phyloP scores from a whole-genome alignment of 208 protist species.

The Trypanosoma boissoni region DNA sequence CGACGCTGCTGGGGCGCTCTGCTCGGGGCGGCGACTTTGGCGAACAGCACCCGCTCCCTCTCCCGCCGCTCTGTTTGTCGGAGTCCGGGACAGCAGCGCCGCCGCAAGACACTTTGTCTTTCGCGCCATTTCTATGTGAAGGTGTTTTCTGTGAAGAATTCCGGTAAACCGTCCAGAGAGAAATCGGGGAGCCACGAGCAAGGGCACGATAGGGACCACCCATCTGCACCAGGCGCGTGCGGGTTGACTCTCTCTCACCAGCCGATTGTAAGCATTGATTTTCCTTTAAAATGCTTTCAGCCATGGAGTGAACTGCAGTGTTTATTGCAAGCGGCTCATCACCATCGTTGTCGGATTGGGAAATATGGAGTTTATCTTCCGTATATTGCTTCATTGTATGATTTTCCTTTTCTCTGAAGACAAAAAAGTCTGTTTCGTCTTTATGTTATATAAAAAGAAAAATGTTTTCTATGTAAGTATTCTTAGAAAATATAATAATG shows the following conservation, averaged over 20 bases:
- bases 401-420: too few species aligned
- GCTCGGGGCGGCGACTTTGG: too few species aligned
- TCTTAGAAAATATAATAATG: too few species aligned
- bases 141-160: neutral
- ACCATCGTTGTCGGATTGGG: neutral
- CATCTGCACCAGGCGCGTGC: slow-evolving; percentile 34
- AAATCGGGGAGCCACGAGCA: slow-evolving; percentile 24
- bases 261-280: slow-evolving; percentile 16
- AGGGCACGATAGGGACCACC: slow-evolving; percentile 49
- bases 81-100: too few species aligned
- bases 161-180: slow-evolving; percentile 39
- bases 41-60: too few species aligned
- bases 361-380: too few species aligned
- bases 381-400: too few species aligned
- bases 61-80: too few species aligned
- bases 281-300: slow-evolving; percentile 14
- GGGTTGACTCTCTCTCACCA: slow-evolving; percentile 13
- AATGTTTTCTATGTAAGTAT: too few species aligned
- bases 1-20: too few species aligned
- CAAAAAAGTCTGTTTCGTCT: too few species aligned
- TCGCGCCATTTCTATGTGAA: neutral
- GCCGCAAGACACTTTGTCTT: neutral
- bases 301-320: neutral
- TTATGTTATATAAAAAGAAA: too few species aligned
- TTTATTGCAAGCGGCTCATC: neutral